phyloP scores from a whole-genome alignment of 257 asterid genomes.

The Hygrophila difformis region DNA sequence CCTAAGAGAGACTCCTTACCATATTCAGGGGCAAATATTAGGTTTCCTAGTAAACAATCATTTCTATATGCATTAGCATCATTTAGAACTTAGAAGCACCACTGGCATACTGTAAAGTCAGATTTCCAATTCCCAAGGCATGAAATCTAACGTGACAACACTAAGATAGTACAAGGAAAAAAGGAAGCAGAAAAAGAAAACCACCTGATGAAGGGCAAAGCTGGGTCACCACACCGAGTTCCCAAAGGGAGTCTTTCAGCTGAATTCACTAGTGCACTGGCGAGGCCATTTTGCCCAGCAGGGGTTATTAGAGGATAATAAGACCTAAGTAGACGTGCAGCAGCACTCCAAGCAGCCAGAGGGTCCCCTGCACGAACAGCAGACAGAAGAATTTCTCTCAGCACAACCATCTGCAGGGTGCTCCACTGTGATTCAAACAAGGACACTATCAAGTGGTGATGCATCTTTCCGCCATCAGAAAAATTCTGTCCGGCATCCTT shows the following conservation, averaged over 20 bases:
- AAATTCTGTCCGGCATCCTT: constrained; percentile 54
- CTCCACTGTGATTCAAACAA: constrained; percentile 97
- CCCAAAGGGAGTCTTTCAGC: constrained; percentile 95
- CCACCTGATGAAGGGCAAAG: constrained; percentile 92
- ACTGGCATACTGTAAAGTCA: too few species aligned
- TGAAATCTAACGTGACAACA: too few species aligned
- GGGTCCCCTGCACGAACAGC: constrained; percentile 99
- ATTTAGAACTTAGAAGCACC: too few species aligned
- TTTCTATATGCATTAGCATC: too few species aligned
- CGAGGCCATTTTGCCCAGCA: constrained; percentile 94
- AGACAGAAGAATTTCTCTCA: constrained; percentile 88
- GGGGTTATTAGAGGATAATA: constrained; percentile 97
- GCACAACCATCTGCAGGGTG: constrained; percentile 97
- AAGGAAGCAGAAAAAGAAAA: constrained; percentile 12
- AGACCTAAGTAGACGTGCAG: constrained; percentile 94
- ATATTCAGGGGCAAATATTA: too few species aligned
- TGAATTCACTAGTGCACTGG: constrained; percentile 76
- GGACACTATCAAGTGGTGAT: constrained; percentile 75
- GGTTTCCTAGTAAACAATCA: too few species aligned
- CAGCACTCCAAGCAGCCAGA: constrained; percentile 99
- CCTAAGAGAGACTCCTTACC: too few species aligned
- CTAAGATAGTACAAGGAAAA: too few species aligned
- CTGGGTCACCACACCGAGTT: constrained; percentile 92
- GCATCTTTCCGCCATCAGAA: constrained; percentile 69
- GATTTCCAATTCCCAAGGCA: too few species aligned